These are phyloP conservation scores for Rhytidhysteron rufulum DNA, from an alignment of 2,329 filamentous ascomycete species.

Conservation along the genomic window DNA sequence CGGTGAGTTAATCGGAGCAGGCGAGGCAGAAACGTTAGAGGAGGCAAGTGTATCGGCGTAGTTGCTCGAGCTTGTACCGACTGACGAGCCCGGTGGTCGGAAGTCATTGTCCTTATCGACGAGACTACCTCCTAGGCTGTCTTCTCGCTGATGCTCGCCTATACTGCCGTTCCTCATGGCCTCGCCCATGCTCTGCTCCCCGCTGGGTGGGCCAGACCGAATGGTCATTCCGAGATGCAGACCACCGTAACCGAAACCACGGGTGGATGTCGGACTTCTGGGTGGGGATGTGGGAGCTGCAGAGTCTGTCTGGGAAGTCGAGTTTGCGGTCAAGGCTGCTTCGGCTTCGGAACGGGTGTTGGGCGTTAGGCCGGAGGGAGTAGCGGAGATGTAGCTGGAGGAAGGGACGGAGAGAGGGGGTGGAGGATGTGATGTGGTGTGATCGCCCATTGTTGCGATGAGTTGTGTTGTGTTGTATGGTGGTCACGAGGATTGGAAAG, in stretches of 20 bases:
- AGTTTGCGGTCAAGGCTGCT: slow-evolving; percentile 28
- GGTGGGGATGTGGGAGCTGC: slow-evolving; percentile 27
- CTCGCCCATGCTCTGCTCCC: not conserved
- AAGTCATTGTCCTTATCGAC: slow-evolving; percentile 20
- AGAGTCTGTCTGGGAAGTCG: slow-evolving; percentile 28
- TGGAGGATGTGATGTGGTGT: not conserved
- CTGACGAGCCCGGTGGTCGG: slow-evolving; percentile 16
- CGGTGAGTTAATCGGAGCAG: not conserved
- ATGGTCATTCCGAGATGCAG: not conserved
- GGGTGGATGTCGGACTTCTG: not conserved
- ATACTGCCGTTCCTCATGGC: slow-evolving; percentile 4
- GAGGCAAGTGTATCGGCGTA: slow-evolving; percentile 14
- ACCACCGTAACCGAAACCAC: not conserved
- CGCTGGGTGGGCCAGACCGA: not conserved
- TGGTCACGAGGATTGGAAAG: not conserved
- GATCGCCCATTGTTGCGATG: slow-evolving; percentile 3
- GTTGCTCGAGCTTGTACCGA: slow-evolving; percentile 9
- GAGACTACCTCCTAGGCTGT: slow-evolving; percentile 28
- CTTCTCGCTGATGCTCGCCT: slow-evolving; percentile 20
- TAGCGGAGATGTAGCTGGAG: slow-evolving; percentile 9
- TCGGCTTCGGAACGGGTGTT: slow-evolving; percentile 33
- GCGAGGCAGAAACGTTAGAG: slow-evolving; percentile 16
- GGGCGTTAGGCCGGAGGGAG: slow-evolving; percentile 32
- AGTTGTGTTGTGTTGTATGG: too few relatives aligned
- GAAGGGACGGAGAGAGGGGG: not conserved